phyloP scores from a whole-genome alignment of 2,329 filamentous ascomycete species.

The Ophiocordyceps unilateralis region DNA sequence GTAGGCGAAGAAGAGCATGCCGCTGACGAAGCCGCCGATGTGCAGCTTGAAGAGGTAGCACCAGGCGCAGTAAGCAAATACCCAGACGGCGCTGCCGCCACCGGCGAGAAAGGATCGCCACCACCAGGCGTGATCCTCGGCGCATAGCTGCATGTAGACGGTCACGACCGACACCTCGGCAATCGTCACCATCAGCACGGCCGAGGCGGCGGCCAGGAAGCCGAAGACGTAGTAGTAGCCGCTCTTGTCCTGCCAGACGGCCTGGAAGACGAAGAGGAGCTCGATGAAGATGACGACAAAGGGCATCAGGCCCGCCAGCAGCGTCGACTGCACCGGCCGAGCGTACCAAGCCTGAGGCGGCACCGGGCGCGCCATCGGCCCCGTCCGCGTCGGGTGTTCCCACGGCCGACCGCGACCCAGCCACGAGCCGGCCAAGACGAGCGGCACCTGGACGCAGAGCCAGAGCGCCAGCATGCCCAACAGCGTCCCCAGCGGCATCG shows the following conservation, averaged over 20 bases:
- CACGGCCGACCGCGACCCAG: conserved; percentile 49
- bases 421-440: conserved; percentile 72
- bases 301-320: conserved; percentile 62
- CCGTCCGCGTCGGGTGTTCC: conserved; percentile 70
- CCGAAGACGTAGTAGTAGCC: conserved; percentile 89
- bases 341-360: conserved; percentile 64
- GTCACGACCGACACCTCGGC: conserved; percentile 72
- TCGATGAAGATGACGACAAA: conserved; percentile 84
- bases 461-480: conserved; percentile 57
- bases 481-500: conserved; percentile 67
- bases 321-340: conserved; percentile 40
- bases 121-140: conserved; percentile 85
- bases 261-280: conserved; percentile 73
- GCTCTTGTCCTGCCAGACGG: conserved; percentile 77
- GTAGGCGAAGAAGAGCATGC: conserved; percentile 72
- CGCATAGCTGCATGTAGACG: conserved; percentile 67
- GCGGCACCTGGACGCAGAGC: conserved; percentile 71
- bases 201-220: conserved; percentile 58
- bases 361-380: conserved; percentile 52
- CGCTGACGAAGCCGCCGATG: conserved; percentile 63
- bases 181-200: conserved; percentile 58
- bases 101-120: conserved; percentile 77
- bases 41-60: conserved; percentile 70
- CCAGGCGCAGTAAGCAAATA: conserved; percentile 70
- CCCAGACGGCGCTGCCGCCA: conserved; percentile 60